Conservation (phyloP, 1,284 basidiomycete species). For the Marasmius fiardii region DNA sequence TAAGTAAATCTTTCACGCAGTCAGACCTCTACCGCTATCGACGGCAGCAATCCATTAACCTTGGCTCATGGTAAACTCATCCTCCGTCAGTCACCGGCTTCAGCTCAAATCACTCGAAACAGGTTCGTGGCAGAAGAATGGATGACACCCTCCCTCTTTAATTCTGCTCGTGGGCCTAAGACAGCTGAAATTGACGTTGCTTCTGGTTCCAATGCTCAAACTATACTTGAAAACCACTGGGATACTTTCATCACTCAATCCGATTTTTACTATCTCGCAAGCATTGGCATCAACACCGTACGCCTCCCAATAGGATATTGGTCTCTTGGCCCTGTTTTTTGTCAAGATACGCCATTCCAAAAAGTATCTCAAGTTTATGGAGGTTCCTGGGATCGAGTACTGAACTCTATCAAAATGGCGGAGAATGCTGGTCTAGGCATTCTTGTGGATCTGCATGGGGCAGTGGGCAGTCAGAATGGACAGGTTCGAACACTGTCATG, state of each 20-base stretch:
- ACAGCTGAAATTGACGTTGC: constrained; percentile 57
- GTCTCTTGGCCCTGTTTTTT: constrained; percentile 26
- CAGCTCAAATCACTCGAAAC: background rate
- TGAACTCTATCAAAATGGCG: constrained; percentile 69
- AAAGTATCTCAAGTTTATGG: constrained; percentile 57
- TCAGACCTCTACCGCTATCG: constrained; percentile 56
- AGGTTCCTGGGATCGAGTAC: constrained; percentile 58
- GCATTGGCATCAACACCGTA: constrained; percentile 71
- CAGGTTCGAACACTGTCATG: constrained; percentile 28
- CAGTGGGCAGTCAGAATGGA: constrained; percentile 68
- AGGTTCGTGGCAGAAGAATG: constrained; percentile 80
- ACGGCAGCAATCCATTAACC: constrained; percentile 63
- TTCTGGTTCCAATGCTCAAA: constrained; percentile 47
- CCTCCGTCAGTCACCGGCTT: background rate
- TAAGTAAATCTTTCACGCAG: constrained; percentile 41
- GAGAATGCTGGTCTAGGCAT: constrained; percentile 64
- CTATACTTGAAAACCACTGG: constrained; percentile 73
- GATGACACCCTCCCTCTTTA: constrained; percentile 73
- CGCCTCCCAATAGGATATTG: constrained; percentile 51
- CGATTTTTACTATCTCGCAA: constrained; percentile 61
- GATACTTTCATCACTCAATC: constrained; percentile 69
- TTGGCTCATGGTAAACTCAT: constrained; percentile 49
- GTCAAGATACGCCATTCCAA: constrained; percentile 55
- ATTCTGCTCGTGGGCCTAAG: constrained; percentile 53
- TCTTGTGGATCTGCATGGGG: constrained; percentile 75